Conservation (phyloP, 805 yeast species). For the Kodamaea lidongshanica region DNA sequence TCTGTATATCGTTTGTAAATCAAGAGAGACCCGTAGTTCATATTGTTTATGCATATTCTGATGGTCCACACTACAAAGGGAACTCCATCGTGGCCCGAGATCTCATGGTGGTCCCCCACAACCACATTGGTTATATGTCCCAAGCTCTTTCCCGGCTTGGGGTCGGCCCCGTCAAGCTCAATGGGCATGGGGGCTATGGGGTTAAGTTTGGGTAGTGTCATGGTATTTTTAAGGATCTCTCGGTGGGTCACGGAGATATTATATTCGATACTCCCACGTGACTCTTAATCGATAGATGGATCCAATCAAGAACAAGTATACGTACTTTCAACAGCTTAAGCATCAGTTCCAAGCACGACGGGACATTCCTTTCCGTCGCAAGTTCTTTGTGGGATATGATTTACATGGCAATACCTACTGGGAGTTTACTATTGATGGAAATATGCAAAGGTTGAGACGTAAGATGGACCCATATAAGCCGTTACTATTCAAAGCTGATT, state of each 20-base stretch:
- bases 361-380: constrained; percentile 61
- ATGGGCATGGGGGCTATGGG: constrained; percentile 35
- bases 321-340: constrained; percentile 44
- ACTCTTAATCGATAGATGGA: too few relatives aligned
- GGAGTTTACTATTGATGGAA: constrained; percentile 61
- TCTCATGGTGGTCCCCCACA: constrained; percentile 35
- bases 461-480: constrained; percentile 52
- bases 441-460: constrained; percentile 51
- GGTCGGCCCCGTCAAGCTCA: constrained; percentile 17
- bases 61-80: constrained; percentile 37
- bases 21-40: constrained; percentile 35
- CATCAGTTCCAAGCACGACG: constrained; percentile 57
- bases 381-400: constrained; percentile 71
- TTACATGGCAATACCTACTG: constrained; percentile 81
- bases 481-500: constrained; percentile 48
- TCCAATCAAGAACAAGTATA: constrained; percentile 42
- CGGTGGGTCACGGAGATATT: too few relatives aligned
- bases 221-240: too few relatives aligned
- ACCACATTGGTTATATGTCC: constrained; percentile 33
- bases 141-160: constrained; percentile 1
- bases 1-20: constrained; percentile 62
- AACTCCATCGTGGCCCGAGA: constrained; percentile 33
- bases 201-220: too few relatives aligned
- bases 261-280: too few relatives aligned
- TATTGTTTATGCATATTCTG: constrained; percentile 31